Evolutionary conservation across 2,329 filamentous ascomycete species (phyloP).

Genomic region (Trichoderma sp.): DNA sequence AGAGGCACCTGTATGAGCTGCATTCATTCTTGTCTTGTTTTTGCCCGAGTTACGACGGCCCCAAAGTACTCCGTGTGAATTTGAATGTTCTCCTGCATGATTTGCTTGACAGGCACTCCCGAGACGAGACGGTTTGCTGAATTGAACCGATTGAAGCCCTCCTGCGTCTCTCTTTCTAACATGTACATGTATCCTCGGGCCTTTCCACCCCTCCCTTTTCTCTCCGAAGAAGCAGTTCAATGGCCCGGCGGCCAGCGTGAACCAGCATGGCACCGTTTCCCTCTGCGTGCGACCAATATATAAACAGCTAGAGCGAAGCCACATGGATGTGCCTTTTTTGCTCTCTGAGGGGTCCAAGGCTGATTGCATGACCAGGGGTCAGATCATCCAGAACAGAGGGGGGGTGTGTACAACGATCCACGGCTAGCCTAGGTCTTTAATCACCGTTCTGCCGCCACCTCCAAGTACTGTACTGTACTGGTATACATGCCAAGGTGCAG

Average conservation of each 20-base stretch:
- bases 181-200: neutral
- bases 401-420: neutral
- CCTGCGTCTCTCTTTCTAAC: neutral
- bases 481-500: neutral
- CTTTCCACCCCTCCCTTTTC: conserved; percentile 3
- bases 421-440: conserved; percentile 4
- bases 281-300: conserved; percentile 15
- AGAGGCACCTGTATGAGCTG: neutral
- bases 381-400: conserved; percentile 4
- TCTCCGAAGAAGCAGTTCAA: neutral
- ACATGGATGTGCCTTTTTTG: conserved; percentile 2
- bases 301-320: conserved; percentile 11
- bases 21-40: neutral
- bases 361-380: conserved; percentile 16
- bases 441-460: neutral
- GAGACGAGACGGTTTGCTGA: neutral
- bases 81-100: neutral
- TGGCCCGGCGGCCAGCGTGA: neutral
- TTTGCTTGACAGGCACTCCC: neutral
- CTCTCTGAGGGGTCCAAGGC: conserved; percentile 8
- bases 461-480: neutral
- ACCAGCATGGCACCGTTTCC: neutral
- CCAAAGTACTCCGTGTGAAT: neutral
- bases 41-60: neutral
- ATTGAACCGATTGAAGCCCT: conserved; percentile 1